Conservation (phyloP, 2,329 filamentous ascomycete genomes). For the Cyanodermella asteris region DNA sequence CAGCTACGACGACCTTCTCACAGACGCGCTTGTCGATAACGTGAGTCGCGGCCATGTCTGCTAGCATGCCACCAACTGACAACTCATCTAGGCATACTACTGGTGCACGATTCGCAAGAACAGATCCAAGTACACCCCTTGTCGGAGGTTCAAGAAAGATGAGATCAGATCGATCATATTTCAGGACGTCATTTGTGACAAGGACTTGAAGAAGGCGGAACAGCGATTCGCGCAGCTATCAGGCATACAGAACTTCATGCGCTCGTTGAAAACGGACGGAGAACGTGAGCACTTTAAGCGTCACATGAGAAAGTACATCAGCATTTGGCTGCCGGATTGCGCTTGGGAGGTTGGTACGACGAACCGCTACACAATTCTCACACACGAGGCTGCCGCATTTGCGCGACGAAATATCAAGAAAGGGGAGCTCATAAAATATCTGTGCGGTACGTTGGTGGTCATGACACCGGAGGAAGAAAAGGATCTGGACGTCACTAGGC, state of each 20-base stretch:
- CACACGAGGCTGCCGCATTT: conserved; percentile 70
- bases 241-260: conserved; percentile 51
- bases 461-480: conserved; percentile 84
- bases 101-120: conserved; percentile 96
- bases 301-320: conserved; percentile 76
- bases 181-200: conserved; percentile 48
- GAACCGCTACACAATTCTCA: conserved; percentile 82
- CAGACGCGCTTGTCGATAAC: conserved; percentile 85
- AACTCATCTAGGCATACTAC: conserved; percentile 57
- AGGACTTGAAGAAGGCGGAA: conserved; percentile 50
- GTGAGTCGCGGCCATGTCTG: conserved; percentile 32
- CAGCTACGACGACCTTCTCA: conserved; percentile 86
- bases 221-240: conserved; percentile 47
- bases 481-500: conserved; percentile 56
- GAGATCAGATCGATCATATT: conserved; percentile 38
- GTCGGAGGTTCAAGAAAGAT: conserved; percentile 52
- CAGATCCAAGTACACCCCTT: conserved; percentile 62
- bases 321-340: conserved; percentile 81
- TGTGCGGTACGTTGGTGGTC: conserved; percentile 74
- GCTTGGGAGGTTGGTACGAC: conserved; percentile 86
- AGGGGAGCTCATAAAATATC: conserved; percentile 73
- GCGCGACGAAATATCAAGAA: conserved; percentile 59
- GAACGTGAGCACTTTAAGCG: conserved; percentile 71
- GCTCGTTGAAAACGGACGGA: conserved; percentile 45
- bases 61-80: neutral